phyloP scores from a whole-genome alignment of 257 asterid species.

The Dorcoceras hygrometricum region DNA sequence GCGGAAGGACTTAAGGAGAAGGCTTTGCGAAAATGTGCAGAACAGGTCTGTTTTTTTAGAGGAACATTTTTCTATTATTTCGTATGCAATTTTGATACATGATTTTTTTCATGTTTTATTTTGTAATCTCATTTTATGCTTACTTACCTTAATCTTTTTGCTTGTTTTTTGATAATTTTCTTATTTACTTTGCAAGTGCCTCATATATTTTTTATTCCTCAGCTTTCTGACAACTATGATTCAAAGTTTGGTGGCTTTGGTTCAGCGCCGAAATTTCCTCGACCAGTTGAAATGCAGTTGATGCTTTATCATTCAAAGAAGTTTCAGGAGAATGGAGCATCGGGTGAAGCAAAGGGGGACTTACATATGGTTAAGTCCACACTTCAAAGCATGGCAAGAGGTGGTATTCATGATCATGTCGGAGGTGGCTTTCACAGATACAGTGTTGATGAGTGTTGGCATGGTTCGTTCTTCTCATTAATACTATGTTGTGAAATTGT shows the following conservation, averaged over 20 bases:
- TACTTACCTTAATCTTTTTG: too few species aligned
- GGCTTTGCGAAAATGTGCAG: conserved; percentile 70
- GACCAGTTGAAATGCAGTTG: conserved; percentile 87
- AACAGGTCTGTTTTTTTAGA: conserved; percentile 47
- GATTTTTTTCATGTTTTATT: neutral
- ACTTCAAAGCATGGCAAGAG: conserved; percentile 81
- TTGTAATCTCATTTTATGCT: too few species aligned
- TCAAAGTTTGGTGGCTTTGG: conserved; percentile 86
- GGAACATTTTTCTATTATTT: neutral
- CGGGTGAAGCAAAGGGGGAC: conserved; percentile 62
- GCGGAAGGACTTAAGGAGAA: conserved; percentile 60
- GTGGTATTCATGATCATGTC: conserved; percentile 89
- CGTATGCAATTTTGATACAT: neutral
- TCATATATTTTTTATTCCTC: conserved; percentile 11
- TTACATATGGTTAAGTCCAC: conserved; percentile 60
- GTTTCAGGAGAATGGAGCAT: conserved; percentile 49
- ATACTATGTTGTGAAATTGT: neutral
- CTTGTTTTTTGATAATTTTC: too few species aligned
- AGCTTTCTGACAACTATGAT: conserved; percentile 79
- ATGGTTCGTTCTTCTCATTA: conserved; percentile 50
- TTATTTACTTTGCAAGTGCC: neutral
- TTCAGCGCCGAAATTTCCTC: conserved; percentile 94
- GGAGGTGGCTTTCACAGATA: conserved; percentile 99
- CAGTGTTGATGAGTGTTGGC: conserved; percentile 99
- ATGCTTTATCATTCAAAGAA: conserved; percentile 82